Evolutionary conservation across 768 basidiomycete genomes (phyloP), one percentile per base, ranked within the genome.

Genomic region (Leccinellum luteum): DNA sequence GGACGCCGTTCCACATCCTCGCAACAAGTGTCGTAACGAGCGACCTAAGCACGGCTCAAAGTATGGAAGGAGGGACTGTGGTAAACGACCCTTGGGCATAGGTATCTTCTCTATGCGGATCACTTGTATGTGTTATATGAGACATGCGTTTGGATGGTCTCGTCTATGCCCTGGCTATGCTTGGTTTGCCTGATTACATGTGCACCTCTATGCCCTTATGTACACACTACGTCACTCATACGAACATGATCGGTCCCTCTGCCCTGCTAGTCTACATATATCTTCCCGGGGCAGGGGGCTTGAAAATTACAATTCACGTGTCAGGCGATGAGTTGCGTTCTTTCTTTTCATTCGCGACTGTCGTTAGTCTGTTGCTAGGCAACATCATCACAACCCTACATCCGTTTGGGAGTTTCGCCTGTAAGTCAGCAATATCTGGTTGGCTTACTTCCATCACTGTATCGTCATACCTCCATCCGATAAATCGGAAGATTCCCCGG

Each of bases 1-100:
- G 70, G 86, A 87, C 79, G 75, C 76, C 78, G 69, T 80, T 84
- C 77, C 68, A 68, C 85, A 82, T 78, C 85, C 83, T 79, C 75
- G 59, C 84, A 86, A 85, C 75, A 86, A 83, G 80, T 84, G 81
- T 83, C 78, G 84, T 82, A 85, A 81, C 85, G 84, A 83, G 79
- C 80, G 80, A 75, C 79, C 85, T 79, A 85, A 85, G 86, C 75
- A 82, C 79, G 85, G 85, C 79, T 84, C 72, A 73, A 78, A 75
- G 83, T 78, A 77, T 85, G 80, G 78, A 73, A 87, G 85, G 83
- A 72, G 74, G 66, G 60, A 49, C 51, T 59, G 59, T 48, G 61
- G 55, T 55, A 48, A 59, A 59, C 54, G 63, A 59, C 61, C 63
- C 55, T 55, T 52, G 65, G 59, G 55, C 51, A 54, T 56, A 57